Evolutionary conservation across 2,329 filamentous ascomycete species (phyloP), one percentile per base, ranked within the genome.

Genomic region (Neocatenulostroma microsporum): DNA sequence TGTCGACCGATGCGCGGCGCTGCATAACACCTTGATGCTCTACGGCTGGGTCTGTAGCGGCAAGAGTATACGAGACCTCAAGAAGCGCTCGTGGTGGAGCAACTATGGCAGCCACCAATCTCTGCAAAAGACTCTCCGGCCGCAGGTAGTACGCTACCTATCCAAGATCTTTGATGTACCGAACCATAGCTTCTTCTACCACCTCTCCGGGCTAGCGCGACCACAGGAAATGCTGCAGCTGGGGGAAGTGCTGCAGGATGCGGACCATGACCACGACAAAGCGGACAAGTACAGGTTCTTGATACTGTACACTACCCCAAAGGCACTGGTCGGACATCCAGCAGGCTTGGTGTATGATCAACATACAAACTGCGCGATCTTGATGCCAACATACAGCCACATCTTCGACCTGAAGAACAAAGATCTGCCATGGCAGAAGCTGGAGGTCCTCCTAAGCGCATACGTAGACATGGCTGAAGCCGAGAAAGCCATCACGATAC

Each of bases 391-490:
- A 3, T 57, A 57, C 30, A 44, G 56, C 34, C 55, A 58, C 41
- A 33, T 58, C 5, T 56, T 55, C 35, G 46, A 57, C 31, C 34
- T 58, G 11, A 51, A 39, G n/a, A 47, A 52, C 34, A 21, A 40
- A 7, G 45, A 49, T n/a, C 39, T 58, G 11, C 55, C 54, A 2
- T 58, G 55, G 56, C 56, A 58, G 33, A 47, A 43, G n/a, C 44
- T 59, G n/a, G 56, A 59, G 35, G 44, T 44, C 2, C 53, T 59
- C 15, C 35, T 59, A 7, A 55, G 48, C 34, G 51, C 53, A 4
- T 59, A 53, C 35, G 49, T 59, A 29, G 56, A 59, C 27, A 56
- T 59, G 54, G 45, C 56, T 7, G 54, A 59, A 37, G 50, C 49
- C 3, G 56, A 55, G 30, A 59, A 59, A 30, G 53, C 52, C 3